Conservation (phyloP, 371 early-diverging fungal species). For the Syncephalastrum racemosum region DNA sequence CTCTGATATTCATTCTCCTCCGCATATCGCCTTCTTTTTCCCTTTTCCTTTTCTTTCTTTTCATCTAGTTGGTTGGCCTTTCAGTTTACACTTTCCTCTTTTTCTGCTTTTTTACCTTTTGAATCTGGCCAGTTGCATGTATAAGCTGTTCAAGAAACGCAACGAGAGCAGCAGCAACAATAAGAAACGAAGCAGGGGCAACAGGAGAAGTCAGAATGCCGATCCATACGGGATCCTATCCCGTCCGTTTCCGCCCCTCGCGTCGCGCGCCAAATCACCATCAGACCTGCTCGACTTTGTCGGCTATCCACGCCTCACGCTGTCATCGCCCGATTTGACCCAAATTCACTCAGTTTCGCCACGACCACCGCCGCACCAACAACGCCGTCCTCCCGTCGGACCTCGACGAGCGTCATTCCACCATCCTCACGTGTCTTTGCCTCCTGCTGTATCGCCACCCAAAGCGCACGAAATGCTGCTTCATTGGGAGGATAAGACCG, state of each 20-base stretch:
- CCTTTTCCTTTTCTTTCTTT: too few relatives aligned
- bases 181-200: too few relatives aligned
- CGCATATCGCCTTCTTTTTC: too few relatives aligned
- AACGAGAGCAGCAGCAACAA: too few relatives aligned
- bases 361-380: conserved; percentile 2
- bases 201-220: too few relatives aligned
- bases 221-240: neutral
- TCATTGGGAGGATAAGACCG: conserved; percentile 1
- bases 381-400: neutral
- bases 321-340: neutral
- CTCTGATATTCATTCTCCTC: too few relatives aligned
- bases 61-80: too few relatives aligned
- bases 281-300: conserved; percentile 7
- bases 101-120: too few relatives aligned
- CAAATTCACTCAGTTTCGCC: neutral
- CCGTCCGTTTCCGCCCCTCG: conserved; percentile 7
- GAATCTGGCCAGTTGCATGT: too few relatives aligned
- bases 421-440: too few relatives aligned
- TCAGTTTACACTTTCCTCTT: too few relatives aligned
- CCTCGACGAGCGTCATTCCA: conserved; percentile 11
- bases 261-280: conserved; percentile 2
- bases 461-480: conserved; percentile 1
- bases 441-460: conserved; percentile 6
- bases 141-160: too few relatives aligned
- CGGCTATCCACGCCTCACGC: conserved; percentile 8